Conservation (phyloP, 192 early-diverging fungal genomes). For the Coemansia erecta region DNA sequence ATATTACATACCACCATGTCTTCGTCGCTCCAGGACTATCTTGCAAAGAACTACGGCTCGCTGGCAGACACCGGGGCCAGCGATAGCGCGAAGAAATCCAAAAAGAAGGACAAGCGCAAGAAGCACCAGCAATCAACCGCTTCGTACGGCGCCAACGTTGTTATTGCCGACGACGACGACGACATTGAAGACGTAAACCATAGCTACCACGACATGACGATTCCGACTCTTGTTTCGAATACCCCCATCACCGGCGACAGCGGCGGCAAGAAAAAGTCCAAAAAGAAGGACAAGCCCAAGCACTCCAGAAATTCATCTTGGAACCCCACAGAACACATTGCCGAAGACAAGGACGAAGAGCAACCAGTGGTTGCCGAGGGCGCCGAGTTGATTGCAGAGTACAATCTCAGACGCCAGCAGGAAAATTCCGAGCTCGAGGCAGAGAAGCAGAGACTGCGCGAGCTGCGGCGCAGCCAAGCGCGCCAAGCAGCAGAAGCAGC, state of each 20-base stretch:
- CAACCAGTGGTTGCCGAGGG: slow-evolving; percentile 36
- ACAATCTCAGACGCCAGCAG: slow-evolving; percentile 10
- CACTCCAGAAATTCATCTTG: neutral
- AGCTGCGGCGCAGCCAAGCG: neutral
- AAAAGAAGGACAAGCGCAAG: slow-evolving; percentile 1
- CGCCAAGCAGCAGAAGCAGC: neutral
- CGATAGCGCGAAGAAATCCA: slow-evolving; percentile 14
- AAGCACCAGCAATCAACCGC: neutral
- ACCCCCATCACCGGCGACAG: neutral
- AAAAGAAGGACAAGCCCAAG: neutral
- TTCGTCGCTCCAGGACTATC: slow-evolving; percentile 42
- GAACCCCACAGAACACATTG: neutral
- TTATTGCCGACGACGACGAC: slow-evolving; percentile 34
- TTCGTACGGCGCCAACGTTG: slow-evolving; percentile 13
- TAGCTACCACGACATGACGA: neutral
- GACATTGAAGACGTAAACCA: neutral
- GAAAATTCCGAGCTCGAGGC: slow-evolving; percentile 10
- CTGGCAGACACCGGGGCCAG: slow-evolving; percentile 12
- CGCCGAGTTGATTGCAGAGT: slow-evolving; percentile 36
- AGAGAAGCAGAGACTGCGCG: neutral
- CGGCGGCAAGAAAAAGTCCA: neutral
- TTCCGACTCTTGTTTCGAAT: neutral
- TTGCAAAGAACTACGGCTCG: slow-evolving; percentile 48
- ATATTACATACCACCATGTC: neutral
- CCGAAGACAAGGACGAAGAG: slow-evolving; percentile 22